phyloP scores from a whole-genome alignment of 345 rosid species.

The Cardamine chenopodiifolia region DNA sequence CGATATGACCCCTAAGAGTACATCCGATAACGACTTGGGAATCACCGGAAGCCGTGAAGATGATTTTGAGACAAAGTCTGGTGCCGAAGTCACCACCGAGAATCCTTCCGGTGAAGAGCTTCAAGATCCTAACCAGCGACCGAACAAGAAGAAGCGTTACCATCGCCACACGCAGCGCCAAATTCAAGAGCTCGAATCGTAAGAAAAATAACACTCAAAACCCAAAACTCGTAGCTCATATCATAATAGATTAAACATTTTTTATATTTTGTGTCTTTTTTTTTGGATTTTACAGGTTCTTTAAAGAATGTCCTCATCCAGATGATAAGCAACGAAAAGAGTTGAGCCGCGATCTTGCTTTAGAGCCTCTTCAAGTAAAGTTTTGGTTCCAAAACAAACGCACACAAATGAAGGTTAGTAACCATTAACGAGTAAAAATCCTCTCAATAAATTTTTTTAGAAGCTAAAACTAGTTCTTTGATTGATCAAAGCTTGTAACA shows the following conservation, averaged over 20 bases:
- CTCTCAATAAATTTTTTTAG: background rate
- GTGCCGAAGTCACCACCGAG: slow-evolving; percentile 59
- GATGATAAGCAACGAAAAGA: slow-evolving; percentile 97
- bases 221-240: background rate
- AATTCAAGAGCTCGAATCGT: slow-evolving; percentile 96
- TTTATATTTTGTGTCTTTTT: background rate
- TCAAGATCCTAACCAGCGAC: slow-evolving; percentile 73
- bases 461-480: background rate
- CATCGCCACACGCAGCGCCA: slow-evolving; percentile 96
- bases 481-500: too few species aligned
- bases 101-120: slow-evolving; percentile 71
- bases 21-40: slow-evolving; percentile 63
- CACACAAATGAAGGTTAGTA: slow-evolving; percentile 88
- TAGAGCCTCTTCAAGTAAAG: slow-evolving; percentile 91
- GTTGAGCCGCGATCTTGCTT: slow-evolving; percentile 69
- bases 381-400: slow-evolving; percentile 99
- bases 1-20: slow-evolving; percentile 65
- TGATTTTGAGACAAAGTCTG: slow-evolving; percentile 80
- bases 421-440: background rate
- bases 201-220: slow-evolving; percentile 29
- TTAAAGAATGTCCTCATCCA: slow-evolving; percentile 95
- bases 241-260: background rate
- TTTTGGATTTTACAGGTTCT: slow-evolving; percentile 56
- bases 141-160: slow-evolving; percentile 78
- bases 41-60: slow-evolving; percentile 61